Evolutionary conservation across 371 early-diverging fungal species (phyloP), one percentile per base, ranked within the genome.

Genomic region (Apophysomyces elegans): DNA sequence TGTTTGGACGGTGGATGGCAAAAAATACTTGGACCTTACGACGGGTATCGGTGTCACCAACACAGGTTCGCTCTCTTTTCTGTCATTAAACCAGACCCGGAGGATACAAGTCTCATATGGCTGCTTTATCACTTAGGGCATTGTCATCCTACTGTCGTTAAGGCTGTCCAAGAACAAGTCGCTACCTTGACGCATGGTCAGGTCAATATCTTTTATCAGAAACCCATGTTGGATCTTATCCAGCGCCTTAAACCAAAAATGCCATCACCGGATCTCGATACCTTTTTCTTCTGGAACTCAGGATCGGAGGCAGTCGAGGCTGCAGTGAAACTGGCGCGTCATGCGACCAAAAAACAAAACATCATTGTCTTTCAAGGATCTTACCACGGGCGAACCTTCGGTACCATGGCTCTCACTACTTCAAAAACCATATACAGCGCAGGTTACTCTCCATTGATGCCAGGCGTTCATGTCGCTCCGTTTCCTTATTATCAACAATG

Each of bases 241-340:
- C 71, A 78, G 32, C 66, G 65, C 4, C 64, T 87, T 18, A 56
- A 78, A 56, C 74, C 78, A 59, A 75, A 72, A 60, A 84, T 85
- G 86, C 86, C 85, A 6, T 70, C 69, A 37, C 65, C 76, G 13
- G 65, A 69, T 32, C 69, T 84, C 26, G 85, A 87, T 21, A 83
- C 82, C 7, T 84, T 87, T 64, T 84, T 87, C 69, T 84, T 84
- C 54, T 77, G 79, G 79, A 87, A 87, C 64, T 84, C 84, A 41
- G 87, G 87, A 41, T 74, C 87, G 5, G 87, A 87, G 63, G 87
- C 86, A 45, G 87, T 87, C 32, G 87, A 86, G 56, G 81, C 79
- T 12, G 77, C 87, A 18, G 60, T 87, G 64, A 87, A 87, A 65
- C 57, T 87, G 8, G 84, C 86, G 16, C 74, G 87, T 66, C 80